phyloP scores from a whole-genome alignment of 768 basidiomycete genomes.

The Amanita pseudoporphyria region DNA sequence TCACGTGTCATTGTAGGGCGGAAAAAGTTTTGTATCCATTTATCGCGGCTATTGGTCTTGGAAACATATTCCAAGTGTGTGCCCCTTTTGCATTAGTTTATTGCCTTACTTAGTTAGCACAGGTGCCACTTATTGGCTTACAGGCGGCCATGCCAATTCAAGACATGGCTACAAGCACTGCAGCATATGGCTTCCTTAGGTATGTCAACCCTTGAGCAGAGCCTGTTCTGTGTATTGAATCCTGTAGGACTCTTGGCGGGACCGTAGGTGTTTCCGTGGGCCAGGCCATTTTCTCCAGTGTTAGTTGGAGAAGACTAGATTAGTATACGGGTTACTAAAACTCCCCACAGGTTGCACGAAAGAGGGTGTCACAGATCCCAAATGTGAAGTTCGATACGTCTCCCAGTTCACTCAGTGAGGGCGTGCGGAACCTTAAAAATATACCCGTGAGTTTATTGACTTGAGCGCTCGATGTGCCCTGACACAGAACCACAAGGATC shows the following conservation, averaged over 20 bases:
- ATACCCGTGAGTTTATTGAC: conserved; percentile 29
- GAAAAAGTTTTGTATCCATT: conserved; percentile 55
- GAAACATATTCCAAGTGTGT: conserved; percentile 51
- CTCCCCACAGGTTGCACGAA: conserved; percentile 22
- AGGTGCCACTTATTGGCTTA: conserved; percentile 62
- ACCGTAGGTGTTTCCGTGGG: conserved; percentile 69
- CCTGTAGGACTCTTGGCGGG: conserved; percentile 55
- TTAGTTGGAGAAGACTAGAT: conserved; percentile 22
- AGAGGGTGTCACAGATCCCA: conserved; percentile 27
- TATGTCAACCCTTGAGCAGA: conserved; percentile 15
- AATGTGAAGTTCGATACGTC: conserved; percentile 27
- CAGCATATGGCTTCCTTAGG: conserved; percentile 64
- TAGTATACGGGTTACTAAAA: neutral
- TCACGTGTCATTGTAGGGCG: conserved; percentile 32
- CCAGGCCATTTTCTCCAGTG: conserved; percentile 58
- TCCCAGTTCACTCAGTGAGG: conserved; percentile 33
- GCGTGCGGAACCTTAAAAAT: conserved; percentile 31
- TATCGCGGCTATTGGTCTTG: conserved; percentile 55
- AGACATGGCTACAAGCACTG: conserved; percentile 79
- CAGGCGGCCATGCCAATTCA: conserved; percentile 84
- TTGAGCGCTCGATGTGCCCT: neutral
- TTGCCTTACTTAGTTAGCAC: conserved; percentile 6
- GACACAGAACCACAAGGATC: conserved; percentile 28
- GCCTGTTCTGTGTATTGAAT: conserved; percentile 3
- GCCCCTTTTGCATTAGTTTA: neutral